Conservation (phyloP, 1,139 yeast genomes). For the Lipomyces yarrowii region DNA sequence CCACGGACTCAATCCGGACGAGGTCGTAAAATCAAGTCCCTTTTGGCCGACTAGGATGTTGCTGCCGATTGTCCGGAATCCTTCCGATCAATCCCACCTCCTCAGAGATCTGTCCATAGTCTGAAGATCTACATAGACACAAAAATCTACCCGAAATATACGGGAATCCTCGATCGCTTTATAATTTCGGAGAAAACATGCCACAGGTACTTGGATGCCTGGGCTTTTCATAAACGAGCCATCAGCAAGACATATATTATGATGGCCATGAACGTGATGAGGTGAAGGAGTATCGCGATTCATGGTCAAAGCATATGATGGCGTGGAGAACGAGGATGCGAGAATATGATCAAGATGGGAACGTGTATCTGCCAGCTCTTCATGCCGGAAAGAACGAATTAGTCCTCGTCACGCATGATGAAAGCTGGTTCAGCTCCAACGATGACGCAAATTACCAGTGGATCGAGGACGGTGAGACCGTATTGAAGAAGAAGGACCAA, state of each 20-base stretch:
- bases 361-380: neutral
- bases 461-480: neutral
- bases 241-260: constrained; percentile 2
- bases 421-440: neutral
- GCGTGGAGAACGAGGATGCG: neutral
- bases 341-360: neutral
- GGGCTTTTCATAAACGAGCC: neutral
- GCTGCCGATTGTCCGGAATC: neutral
- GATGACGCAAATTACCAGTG: neutral
- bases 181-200: neutral
- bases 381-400: neutral
- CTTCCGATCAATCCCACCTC: neutral
- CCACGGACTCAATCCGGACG: neutral
- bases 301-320: neutral
- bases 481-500: neutral
- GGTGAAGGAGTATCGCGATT: neutral
- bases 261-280: constrained; percentile 3
- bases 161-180: neutral
- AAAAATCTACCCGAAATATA: neutral
- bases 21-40: neutral
- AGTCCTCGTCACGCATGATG: neutral
- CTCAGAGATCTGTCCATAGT: neutral
- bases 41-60: neutral
- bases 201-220: neutral
- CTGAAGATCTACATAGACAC: neutral